Evolutionary conservation across 495 filamentous ascomycete species (phyloP).

Genomic region (Hypoxylon fragiforme): DNA sequence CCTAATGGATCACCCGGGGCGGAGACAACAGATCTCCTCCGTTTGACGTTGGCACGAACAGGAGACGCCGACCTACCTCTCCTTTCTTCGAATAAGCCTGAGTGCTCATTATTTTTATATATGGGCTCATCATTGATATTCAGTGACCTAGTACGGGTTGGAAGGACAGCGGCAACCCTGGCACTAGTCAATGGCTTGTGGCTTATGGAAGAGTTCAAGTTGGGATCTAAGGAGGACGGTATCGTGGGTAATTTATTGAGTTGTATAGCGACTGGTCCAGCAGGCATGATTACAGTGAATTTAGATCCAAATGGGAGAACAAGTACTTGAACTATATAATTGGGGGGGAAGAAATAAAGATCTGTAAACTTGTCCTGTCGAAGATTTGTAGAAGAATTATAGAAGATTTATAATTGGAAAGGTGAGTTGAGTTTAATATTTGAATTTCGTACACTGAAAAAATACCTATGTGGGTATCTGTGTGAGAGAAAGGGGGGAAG

Average conservation of each 20-base stretch:
- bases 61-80: constrained; percentile 20
- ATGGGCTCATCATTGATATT: not conserved
- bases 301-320: no score
- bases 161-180: not conserved
- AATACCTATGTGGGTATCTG: no score
- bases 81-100: not conserved
- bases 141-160: constrained; percentile 2
- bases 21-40: constrained; percentile 20
- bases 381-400: no score
- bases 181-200: not conserved
- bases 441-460: no score
- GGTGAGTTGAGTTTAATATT: no score
- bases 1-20: constrained; percentile 17
- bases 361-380: no score
- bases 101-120: not conserved
- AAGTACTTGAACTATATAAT: no score
- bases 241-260: constrained; percentile 5
- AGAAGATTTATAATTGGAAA: no score
- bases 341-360: no score
- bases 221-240: constrained; percentile 14
- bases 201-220: not conserved
- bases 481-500: no score
- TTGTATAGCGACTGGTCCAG: not conserved
- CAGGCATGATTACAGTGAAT: not conserved
- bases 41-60: constrained; percentile 16